These are phyloP conservation scores for Carex littledalei DNA, from an alignment of 176 grass and related monocot species.

Conservation along the genomic window DNA sequence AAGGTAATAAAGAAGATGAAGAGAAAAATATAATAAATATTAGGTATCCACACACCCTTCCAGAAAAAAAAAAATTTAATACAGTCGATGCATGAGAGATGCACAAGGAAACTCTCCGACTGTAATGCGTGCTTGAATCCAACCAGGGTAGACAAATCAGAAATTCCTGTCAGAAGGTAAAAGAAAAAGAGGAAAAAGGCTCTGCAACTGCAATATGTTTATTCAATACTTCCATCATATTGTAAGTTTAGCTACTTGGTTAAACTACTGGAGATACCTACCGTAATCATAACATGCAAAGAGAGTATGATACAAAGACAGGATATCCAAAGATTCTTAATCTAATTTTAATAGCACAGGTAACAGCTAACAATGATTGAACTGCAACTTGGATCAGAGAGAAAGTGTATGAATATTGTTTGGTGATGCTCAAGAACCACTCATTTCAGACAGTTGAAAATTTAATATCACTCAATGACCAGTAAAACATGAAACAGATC, in stretches of 20 bases:
- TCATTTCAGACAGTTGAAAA: neutral
- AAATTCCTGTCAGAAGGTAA: conserved; percentile 4
- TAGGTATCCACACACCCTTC: neutral
- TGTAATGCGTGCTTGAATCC: conserved; percentile 13
- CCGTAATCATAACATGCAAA: neutral
- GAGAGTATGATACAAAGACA: neutral
- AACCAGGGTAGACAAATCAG: conserved; percentile 2
- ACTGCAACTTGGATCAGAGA: neutral
- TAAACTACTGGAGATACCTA: neutral
- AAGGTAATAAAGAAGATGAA: neutral
- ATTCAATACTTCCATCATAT: neutral
- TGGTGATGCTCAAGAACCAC: neutral
- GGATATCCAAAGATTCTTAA: neutral
- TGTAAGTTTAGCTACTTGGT: neutral
- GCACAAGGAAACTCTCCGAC: neutral
- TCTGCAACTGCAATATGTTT: neutral
- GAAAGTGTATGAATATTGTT: neutral
- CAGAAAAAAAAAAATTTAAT: neutral
- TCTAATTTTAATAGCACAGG: conserved; percentile 4
- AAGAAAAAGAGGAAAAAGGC: neutral
- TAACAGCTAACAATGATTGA: neutral
- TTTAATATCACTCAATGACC: neutral
- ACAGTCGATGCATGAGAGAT: neutral
- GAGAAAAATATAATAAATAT: neutral
- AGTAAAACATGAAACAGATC: neutral